Conservation (phyloP, 176 grass and related monocot genomes). For the Oropetium thomaeum region DNA sequence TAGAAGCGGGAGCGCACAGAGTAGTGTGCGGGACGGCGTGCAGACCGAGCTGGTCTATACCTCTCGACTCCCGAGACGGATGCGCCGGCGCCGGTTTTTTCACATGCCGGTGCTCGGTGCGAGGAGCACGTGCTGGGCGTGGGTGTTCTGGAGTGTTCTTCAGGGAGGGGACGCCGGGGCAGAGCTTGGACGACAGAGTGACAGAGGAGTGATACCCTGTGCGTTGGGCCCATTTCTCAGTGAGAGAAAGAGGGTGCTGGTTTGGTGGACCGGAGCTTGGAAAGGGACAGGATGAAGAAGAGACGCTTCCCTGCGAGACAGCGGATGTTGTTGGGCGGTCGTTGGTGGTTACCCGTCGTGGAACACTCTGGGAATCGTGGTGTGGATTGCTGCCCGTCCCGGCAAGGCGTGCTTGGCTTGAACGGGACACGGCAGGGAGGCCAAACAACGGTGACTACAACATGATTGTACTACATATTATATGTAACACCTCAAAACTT, state of each 20-base stretch:
- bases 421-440: too few species aligned
- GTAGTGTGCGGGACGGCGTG: not conserved
- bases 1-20: not conserved
- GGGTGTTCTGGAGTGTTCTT: constrained; percentile 24
- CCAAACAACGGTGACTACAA: too few species aligned
- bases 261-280: not conserved
- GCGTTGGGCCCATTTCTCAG: not conserved
- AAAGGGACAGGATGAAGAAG: not conserved
- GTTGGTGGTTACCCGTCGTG: not conserved
- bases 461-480: too few species aligned
- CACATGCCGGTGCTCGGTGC: not conserved
- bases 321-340: not conserved
- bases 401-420: not conserved
- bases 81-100: not conserved
- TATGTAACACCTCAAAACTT: too few species aligned
- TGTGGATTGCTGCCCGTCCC: not conserved
- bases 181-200: not conserved
- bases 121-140: not conserved
- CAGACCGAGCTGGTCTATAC: not conserved
- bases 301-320: not conserved
- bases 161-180: not conserved
- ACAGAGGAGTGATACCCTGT: not conserved
- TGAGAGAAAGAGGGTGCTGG: not conserved
- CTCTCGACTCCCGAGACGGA: not conserved
- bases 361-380: not conserved